Percentiles rank a stretch among this genome's conserved stretches.
Evolutionary conservation across 176 grass and related monocot species (phyloP).

Genomic region (Oryza glumipatula): DNA sequence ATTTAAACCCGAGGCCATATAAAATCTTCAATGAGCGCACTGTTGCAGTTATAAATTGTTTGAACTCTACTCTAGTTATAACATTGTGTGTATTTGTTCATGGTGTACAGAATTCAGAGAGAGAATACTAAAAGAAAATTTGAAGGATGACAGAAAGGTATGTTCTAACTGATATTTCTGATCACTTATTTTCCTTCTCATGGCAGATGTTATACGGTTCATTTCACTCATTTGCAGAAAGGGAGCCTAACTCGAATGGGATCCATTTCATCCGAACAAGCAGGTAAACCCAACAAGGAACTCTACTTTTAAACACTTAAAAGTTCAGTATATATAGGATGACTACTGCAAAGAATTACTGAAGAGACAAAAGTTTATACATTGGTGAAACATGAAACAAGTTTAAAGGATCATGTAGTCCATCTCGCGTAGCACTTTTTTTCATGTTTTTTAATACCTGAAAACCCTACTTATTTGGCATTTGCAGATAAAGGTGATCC

Average conservation of each 20-base stretch:
- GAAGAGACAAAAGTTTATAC: background rate
- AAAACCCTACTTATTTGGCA: slow-evolving; percentile 27
- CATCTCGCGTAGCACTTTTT: background rate
- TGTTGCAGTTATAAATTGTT: background rate
- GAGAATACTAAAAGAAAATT: slow-evolving; percentile 48
- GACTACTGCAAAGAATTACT: background rate
- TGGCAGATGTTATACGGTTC: slow-evolving; percentile 17
- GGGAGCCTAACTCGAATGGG: slow-evolving; percentile 49
- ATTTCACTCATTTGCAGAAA: slow-evolving; percentile 54
- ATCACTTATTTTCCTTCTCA: background rate
- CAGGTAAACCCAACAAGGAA: slow-evolving; percentile 37
- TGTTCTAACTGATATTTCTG: background rate
- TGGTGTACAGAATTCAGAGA: slow-evolving; percentile 53
- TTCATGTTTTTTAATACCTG: background rate
- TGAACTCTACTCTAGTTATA: slow-evolving; percentile 1
- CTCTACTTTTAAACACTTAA: background rate
- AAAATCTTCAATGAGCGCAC: no score
- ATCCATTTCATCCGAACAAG: slow-evolving; percentile 63
- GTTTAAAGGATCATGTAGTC: background rate
- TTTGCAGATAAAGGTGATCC: slow-evolving; percentile 72
- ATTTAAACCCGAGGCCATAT: background rate
- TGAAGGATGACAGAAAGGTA: slow-evolving; percentile 67
- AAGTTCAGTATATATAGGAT: background rate
- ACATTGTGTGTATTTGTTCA: slow-evolving; percentile 22
- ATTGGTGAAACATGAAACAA: background rate